phyloP scores from a whole-genome alignment of 441 rosid genomes.

The Populus hybrid region DNA sequence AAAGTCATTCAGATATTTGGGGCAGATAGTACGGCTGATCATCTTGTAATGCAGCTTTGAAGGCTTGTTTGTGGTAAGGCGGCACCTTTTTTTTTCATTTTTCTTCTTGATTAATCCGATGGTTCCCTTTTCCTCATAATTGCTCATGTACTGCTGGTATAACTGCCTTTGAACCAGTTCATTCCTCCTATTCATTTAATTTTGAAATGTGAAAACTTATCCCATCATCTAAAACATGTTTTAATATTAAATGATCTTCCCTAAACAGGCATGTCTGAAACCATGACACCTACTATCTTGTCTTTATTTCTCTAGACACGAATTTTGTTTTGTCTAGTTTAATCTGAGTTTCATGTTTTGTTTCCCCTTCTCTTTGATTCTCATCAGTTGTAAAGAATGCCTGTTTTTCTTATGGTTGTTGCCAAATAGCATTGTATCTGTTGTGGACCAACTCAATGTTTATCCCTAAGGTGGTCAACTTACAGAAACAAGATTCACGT shows the following conservation, averaged over 20 bases:
- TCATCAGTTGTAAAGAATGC: too few species aligned
- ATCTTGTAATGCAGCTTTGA: conserved; percentile 32
- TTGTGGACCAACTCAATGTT: neutral
- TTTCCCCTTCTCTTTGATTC: neutral
- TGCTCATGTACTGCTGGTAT: neutral
- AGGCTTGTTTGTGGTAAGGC: conserved; percentile 15
- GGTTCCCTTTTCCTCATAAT: neutral
- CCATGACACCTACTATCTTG: neutral
- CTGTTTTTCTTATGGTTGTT: neutral
- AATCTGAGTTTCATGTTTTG: neutral
- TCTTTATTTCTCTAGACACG: neutral
- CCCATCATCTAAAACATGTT: neutral
- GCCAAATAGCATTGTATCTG: neutral
- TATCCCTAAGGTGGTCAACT: neutral
- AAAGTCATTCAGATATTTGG: conserved; percentile 66
- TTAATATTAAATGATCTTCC: neutral
- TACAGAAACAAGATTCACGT: neutral
- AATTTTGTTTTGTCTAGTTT: neutral
- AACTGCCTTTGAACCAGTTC: neutral
- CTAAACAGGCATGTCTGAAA: neutral
- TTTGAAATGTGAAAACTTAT: neutral
- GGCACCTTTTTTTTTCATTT: neutral
- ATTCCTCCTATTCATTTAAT: neutral
- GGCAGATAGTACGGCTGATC: conserved; percentile 80
- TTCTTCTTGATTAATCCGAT: neutral